Base-by-base conservation (phyloP, 2,329 filamentous ascomycete species). In the Hypoxylon sp. region DNA sequence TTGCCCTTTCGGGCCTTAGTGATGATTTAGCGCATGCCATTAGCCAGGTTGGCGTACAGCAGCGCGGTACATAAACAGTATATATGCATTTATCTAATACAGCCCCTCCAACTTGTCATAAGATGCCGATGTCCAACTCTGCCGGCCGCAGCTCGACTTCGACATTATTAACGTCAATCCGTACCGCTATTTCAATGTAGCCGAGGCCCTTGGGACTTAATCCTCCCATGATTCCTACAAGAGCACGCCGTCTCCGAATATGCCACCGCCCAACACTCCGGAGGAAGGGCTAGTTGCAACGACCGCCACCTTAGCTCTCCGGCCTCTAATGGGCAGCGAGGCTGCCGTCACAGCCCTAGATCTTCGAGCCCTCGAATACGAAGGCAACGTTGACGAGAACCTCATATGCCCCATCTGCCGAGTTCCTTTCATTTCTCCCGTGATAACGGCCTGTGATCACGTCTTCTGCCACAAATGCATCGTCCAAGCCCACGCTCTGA, bases 401-500 rank as follows among this genome's bases (percentile, higher is more conserved):
- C 77, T 86, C 11, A 79, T 87, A 61, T 85, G 83, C 55, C 85
- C 85, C 2, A 85, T 88, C 67, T 91, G 89, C 79, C 87, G 87
- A 72, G 84, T 87, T 10, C 86, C 89, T 2, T 83, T 91, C 46
- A 80, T 91, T 52, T 82, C 86, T 13, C 88, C 89, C 0, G 82
- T 89, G 52, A 89, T 88, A 46, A 90, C 88, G 0, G 80, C 81
- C 6, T 91, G 89, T 78, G 87, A 89, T 64, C 89, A 91, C 75
- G 89, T 88, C 11, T 91, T 91, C 75, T 91, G 89, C 73, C 84
- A 85, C 56, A 81, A 81, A 3, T 91, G 89, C 74, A 80, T 91
- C 27, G 73, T 79, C 48, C 79, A 82, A 66, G 80, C 84, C 6
- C 79, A 83, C 58, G 76, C 79, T 56, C 75, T 81, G 35, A 82